A percentile compares a stretch with the other conserved stretches of the same genome.
Evolutionary conservation across 2,329 filamentous ascomycete species (phyloP).

Genomic region (Aspergillus amoenus): DNA sequence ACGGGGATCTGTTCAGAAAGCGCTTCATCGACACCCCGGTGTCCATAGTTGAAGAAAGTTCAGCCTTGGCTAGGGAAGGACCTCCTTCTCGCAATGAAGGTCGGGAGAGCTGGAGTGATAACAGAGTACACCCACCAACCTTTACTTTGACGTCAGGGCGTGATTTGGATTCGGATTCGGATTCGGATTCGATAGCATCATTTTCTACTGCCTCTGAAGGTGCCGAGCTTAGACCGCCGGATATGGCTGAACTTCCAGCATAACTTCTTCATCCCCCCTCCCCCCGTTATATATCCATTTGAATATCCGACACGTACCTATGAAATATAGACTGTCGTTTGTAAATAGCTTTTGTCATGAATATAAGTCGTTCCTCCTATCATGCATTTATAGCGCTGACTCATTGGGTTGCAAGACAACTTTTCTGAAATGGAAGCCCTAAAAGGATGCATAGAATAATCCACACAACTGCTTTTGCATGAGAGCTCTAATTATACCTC

Average conservation of each 20-base stretch:
- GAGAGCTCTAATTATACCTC: too few relatives aligned
- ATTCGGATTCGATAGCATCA: slow-evolving; percentile 23
- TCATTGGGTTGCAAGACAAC: too few relatives aligned
- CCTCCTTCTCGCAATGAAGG: not conserved
- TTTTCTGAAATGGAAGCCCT: too few relatives aligned
- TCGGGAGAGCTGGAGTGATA: not conserved
- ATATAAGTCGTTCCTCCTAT: too few relatives aligned
- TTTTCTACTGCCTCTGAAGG: slow-evolving; percentile 28
- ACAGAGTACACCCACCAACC: not conserved
- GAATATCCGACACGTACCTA: not conserved
- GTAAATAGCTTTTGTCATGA: too few relatives aligned
- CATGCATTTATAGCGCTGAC: too few relatives aligned
- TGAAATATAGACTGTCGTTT: too few relatives aligned
- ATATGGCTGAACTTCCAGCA: slow-evolving; percentile 4
- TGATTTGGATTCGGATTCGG: not conserved
- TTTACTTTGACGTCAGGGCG: not conserved
- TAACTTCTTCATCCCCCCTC: not conserved
- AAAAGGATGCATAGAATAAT: too few relatives aligned
- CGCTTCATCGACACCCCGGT: slow-evolving; percentile 6
- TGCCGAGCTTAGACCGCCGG: not conserved
- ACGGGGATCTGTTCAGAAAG: not conserved
- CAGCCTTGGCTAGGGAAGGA: not conserved
- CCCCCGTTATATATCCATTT: not conserved
- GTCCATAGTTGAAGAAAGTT: not conserved
- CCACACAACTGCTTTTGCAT: too few relatives aligned